Percentiles rank a stretch among this genome's conserved stretches.
Conservation (phyloP, 176 grass and related monocot species). For the Puya raimondii region DNA sequence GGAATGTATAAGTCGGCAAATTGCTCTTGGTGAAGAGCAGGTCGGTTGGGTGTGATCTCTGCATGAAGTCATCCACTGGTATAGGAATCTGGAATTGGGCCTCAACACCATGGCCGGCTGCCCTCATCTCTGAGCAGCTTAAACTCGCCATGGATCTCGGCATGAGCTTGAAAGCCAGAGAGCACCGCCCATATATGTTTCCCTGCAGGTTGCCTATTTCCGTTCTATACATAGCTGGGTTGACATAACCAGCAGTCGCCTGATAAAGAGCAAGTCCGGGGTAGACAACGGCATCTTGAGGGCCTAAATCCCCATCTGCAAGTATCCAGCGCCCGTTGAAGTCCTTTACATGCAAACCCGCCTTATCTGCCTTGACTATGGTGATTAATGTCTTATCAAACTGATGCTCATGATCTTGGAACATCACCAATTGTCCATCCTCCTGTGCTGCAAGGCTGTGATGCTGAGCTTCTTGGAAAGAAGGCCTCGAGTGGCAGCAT, state of each 20-base stretch:
- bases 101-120: slow-evolving; percentile 65
- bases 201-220: slow-evolving; percentile 33
- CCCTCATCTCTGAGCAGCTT: slow-evolving; percentile 65
- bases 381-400: slow-evolving; percentile 80
- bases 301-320: slow-evolving; percentile 58
- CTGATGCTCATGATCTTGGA: slow-evolving; percentile 50
- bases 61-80: slow-evolving; percentile 74
- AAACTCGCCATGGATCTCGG: slow-evolving; percentile 58
- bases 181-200: slow-evolving; percentile 64
- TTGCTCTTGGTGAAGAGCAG: slow-evolving; percentile 44
- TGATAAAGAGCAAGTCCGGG: slow-evolving; percentile 77
- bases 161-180: slow-evolving; percentile 72
- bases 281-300: slow-evolving; percentile 60
- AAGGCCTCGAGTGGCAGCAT: slow-evolving; percentile 69
- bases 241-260: slow-evolving; percentile 73
- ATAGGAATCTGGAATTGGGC: slow-evolving; percentile 62
- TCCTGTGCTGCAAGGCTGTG: slow-evolving; percentile 33
- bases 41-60: slow-evolving; percentile 47
- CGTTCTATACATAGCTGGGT: slow-evolving; percentile 47
- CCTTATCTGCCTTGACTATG: slow-evolving; percentile 58
- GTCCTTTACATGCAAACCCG: slow-evolving; percentile 79
- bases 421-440: slow-evolving; percentile 40
- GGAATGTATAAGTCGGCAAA: slow-evolving; percentile 16
- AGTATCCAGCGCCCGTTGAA: slow-evolving; percentile 65
- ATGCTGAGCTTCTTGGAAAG: slow-evolving; percentile 45